Evolutionary conservation across 768 basidiomycete genomes (phyloP), one percentile per base, ranked within the genome.

Genomic region (Macrolepiota fuliginosa): DNA sequence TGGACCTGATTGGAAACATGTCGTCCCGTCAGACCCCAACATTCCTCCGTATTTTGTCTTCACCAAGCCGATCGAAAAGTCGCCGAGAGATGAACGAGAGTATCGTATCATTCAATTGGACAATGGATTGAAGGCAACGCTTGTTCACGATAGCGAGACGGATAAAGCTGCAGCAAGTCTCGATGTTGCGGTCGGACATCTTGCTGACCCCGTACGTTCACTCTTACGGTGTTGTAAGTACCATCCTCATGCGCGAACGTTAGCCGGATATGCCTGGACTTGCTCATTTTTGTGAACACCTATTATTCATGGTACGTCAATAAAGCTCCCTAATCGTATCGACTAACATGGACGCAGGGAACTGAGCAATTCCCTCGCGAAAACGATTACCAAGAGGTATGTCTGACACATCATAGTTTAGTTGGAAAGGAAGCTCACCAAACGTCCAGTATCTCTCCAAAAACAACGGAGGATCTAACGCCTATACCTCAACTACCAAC

Each of bases 111-210:
- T 99, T 64, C 81, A 81, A 52, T 83, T 99, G n/a, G 81, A 87
- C 6, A 99, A 98, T 69, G 94, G 91, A 3, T 76, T 99, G n/a
- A 88, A 92, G 63, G 94, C 88, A 0, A 84, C 90, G 65, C 74
- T 99, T 25, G 81, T 98, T 13, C 88, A 88, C 58, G 96, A 99
- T 71, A 74, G 83, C 0, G 87, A 86, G 64, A 87, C 96, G 4
- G 97, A 99, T 77, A 97, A 96, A 75, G 91, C 94, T 11, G 93
- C 95, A 0, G 97, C 96, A 1, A 92, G 93, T 70, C 81, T 99
- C 68, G 92, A 96, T 74, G 94, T 98, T 55, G 89, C 90, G 37
- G 95, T 98, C 1, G 97, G 97, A 3, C 96, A 98, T 74, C 74
- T 99, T 56, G 86, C 83, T 47, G 97, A 99, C 74, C 97, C 97